These are phyloP conservation scores for Delitschia confertaspora DNA, from an alignment of 495 filamentous ascomycete species.

Conservation along the genomic window DNA sequence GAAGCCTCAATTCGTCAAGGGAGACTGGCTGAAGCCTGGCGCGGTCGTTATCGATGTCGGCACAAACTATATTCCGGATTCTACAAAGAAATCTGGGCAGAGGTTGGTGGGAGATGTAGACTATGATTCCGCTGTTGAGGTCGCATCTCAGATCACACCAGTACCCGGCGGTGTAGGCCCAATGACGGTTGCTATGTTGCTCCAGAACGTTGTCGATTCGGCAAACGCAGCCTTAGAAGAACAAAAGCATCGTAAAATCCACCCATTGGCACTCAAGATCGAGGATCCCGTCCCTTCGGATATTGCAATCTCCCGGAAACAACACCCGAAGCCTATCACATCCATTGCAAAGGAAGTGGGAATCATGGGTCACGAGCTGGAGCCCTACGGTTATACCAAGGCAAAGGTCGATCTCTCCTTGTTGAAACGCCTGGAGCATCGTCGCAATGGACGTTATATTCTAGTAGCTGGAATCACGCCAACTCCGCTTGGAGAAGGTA, in stretches of 20 bases:
- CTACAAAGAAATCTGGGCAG: slow-evolving; percentile 85
- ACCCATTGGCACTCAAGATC: slow-evolving; percentile 70
- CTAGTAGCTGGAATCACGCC: slow-evolving; percentile 93
- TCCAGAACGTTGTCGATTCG: slow-evolving; percentile 86
- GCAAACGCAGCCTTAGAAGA: slow-evolving; percentile 72
- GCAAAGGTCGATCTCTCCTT: slow-evolving; percentile 82
- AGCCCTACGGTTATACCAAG: slow-evolving; percentile 91
- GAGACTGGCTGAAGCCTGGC: slow-evolving; percentile 90
- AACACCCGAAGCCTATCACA: slow-evolving; percentile 82
- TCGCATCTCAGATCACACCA: slow-evolving; percentile 92
- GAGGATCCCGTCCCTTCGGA: slow-evolving; percentile 77
- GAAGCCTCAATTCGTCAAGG: slow-evolving; percentile 75
- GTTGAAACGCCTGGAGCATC: slow-evolving; percentile 74
- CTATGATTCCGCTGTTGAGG: slow-evolving; percentile 72
- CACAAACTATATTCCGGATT: slow-evolving; percentile 92
- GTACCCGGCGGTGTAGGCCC: slow-evolving; percentile 95
- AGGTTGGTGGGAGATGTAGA: slow-evolving; percentile 95
- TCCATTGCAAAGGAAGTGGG: slow-evolving; percentile 78
- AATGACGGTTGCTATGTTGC: slow-evolving; percentile 95
- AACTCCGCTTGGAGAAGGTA: slow-evolving; percentile 95
- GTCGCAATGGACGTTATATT: slow-evolving; percentile 80
- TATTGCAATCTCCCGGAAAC: slow-evolving; percentile 82
- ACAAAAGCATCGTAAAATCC: slow-evolving; percentile 65
- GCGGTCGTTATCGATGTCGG: slow-evolving; percentile 95
- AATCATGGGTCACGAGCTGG: slow-evolving; percentile 74